These are phyloP conservation scores for Colletotrichum gloeosporioides DNA, from an alignment of 2,329 filamentous ascomycete genomes.

Conservation along the genomic window DNA sequence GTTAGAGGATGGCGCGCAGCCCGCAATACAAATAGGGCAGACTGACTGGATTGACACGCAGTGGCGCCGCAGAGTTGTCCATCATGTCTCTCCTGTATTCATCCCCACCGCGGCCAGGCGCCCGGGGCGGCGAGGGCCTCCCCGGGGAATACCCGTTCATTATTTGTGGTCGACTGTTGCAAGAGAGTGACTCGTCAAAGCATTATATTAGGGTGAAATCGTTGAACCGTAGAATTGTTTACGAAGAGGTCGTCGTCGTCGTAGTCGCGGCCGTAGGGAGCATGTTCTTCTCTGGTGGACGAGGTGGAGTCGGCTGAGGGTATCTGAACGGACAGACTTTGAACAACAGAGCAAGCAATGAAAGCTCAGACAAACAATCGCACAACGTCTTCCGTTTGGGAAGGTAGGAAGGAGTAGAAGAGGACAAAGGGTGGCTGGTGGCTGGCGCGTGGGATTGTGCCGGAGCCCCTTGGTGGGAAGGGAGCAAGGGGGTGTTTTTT, in stretches of 20 bases:
- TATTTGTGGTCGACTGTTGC: conserved; percentile 10
- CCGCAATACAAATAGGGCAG: background rate
- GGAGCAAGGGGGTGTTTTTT: conserved; percentile 14
- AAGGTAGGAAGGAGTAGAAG: background rate
- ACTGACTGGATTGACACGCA: conserved; percentile 61
- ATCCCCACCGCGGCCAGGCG: conserved; percentile 50
- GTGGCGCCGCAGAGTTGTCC: conserved; percentile 58
- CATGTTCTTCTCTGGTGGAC: background rate
- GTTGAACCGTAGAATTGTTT: background rate
- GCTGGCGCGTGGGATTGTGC: conserved; percentile 17
- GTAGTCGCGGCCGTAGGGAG: conserved; percentile 7
- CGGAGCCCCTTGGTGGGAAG: conserved; percentile 1
- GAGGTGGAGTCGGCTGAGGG: background rate
- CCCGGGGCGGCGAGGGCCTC: conserved; percentile 34
- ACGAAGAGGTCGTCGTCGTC: background rate
- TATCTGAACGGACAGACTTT: background rate
- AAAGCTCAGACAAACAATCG: background rate
- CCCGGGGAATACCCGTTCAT: conserved; percentile 47
- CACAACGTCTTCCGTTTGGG: background rate
- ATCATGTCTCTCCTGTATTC: conserved; percentile 63
- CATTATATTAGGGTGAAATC: conserved; percentile 18
- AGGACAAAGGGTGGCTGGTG: conserved; percentile 9
- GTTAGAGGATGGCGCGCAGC: conserved; percentile 10
- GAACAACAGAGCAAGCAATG: background rate
- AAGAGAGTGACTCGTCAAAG: conserved; percentile 11